Evolutionary conservation across 208 protist genomes (phyloP).

Genomic region (Naegleria gruberi): DNA sequence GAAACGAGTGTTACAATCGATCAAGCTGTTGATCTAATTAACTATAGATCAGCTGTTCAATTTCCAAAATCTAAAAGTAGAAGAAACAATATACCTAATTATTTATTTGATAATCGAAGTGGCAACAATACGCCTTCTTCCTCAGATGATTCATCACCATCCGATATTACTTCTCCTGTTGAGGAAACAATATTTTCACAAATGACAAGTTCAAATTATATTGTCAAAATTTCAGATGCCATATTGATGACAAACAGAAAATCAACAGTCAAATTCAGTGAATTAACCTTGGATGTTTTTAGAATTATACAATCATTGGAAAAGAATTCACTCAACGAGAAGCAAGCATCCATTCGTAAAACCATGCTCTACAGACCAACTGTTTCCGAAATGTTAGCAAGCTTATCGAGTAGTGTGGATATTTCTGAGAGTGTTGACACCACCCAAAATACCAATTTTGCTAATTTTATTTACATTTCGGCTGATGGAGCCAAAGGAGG

Average conservation of each 20-base stretch:
- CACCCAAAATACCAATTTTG: not conserved
- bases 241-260: not conserved
- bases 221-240: not conserved
- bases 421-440: not conserved
- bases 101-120: not conserved
- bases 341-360: not conserved
- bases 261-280: constrained; percentile 17
- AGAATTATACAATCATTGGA: constrained; percentile 18
- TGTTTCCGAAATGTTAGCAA: not conserved
- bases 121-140: not conserved
- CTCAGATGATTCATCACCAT: not conserved
- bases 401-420: not conserved
- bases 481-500: not conserved
- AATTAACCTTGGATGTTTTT: constrained; percentile 14
- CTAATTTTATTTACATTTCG: not conserved
- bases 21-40: not conserved
- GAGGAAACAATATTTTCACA: not conserved
- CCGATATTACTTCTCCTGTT: not conserved
- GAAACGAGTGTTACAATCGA: not conserved
- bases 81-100: not conserved
- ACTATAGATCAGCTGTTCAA: not conserved
- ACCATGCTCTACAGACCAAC: constrained; percentile 13
- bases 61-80: not conserved
- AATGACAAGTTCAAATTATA: not conserved
- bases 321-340: not conserved